A percentile compares a stretch with the other conserved stretches of the same genome.
These are phyloP conservation scores for Ceratobasidium sp. DNA, from an alignment of 1,284 basidiomycete genomes.

Conservation along the genomic window DNA sequence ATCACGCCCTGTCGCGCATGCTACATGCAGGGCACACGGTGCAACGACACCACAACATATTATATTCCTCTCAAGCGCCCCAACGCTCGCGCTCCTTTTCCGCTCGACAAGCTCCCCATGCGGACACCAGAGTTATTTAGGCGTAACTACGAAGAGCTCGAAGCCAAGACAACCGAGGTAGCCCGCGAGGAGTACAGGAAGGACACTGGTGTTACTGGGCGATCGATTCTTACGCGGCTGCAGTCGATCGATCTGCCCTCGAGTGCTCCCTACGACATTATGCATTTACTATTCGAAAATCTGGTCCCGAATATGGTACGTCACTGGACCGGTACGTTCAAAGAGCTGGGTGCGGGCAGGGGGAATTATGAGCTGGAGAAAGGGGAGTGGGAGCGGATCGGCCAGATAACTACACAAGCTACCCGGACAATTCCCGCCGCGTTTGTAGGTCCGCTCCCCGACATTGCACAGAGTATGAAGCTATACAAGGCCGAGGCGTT, in stretches of 20 bases:
- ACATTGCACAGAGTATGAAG: neutral
- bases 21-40: conserved; percentile 50
- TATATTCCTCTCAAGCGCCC: conserved; percentile 34
- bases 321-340: conserved; percentile 62
- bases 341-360: conserved; percentile 57
- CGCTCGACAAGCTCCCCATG: conserved; percentile 22
- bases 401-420: conserved; percentile 53
- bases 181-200: neutral
- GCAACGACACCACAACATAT: neutral
- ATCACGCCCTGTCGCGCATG: conserved; percentile 46
- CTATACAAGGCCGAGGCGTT: conserved; percentile 27
- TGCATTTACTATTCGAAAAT: conserved; percentile 59
- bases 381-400: conserved; percentile 55
- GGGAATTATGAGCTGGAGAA: conserved; percentile 53
- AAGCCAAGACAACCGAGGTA: neutral
- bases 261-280: conserved; percentile 61
- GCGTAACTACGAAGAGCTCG: neutral
- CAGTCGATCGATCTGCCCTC: conserved; percentile 15
- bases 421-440: conserved; percentile 43
- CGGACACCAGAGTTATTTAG: conserved; percentile 27
- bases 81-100: neutral
- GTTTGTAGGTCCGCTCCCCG: conserved; percentile 53
- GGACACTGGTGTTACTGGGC: conserved; percentile 32
- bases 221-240: conserved; percentile 49
- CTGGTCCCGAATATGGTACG: conserved; percentile 58